Evolutionary conservation across 768 basidiomycete species (phyloP).

Genomic region (Omphalotus guepiniiformis): DNA sequence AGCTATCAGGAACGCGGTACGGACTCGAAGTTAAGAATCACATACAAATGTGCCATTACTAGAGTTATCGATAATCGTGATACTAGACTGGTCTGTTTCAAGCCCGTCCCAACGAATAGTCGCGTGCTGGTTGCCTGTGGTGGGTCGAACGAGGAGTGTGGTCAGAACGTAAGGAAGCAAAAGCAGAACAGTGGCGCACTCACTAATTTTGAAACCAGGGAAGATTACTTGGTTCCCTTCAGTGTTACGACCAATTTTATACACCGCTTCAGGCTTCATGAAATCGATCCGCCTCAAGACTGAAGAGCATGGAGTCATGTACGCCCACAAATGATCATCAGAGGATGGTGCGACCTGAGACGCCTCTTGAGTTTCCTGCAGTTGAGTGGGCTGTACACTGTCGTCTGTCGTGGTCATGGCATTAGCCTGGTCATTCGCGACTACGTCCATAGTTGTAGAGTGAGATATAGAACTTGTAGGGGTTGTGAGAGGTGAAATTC

Average conservation of each 20-base stretch:
- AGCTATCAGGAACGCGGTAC: neutral
- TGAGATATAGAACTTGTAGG: neutral
- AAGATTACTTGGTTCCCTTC: conserved; percentile 7
- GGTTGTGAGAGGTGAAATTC: neutral
- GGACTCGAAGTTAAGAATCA: conserved; percentile 8
- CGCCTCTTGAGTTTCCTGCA: neutral
- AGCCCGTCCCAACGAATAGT: conserved; percentile 56
- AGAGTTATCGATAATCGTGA: conserved; percentile 52
- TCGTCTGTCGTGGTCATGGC: no score
- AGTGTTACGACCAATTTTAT: conserved; percentile 7
- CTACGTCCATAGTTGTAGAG: neutral
- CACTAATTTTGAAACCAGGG: conserved; percentile 22
- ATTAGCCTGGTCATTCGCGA: conserved; percentile 1
- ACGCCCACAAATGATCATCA: conserved; percentile 1
- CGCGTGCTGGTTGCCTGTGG: conserved; percentile 56
- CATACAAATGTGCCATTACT: conserved; percentile 75
- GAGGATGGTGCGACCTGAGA: neutral
- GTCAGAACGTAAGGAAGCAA: neutral
- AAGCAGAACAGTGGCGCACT: conserved; percentile 27
- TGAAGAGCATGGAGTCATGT: neutral
- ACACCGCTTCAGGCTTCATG: neutral
- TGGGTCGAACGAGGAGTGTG: neutral
- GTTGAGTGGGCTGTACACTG: no score
- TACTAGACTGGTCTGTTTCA: conserved; percentile 33
- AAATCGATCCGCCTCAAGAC: conserved; percentile 3